Base-by-base conservation (phyloP, 805 yeast genomes). In the Ascoidea rubescens region DNA sequence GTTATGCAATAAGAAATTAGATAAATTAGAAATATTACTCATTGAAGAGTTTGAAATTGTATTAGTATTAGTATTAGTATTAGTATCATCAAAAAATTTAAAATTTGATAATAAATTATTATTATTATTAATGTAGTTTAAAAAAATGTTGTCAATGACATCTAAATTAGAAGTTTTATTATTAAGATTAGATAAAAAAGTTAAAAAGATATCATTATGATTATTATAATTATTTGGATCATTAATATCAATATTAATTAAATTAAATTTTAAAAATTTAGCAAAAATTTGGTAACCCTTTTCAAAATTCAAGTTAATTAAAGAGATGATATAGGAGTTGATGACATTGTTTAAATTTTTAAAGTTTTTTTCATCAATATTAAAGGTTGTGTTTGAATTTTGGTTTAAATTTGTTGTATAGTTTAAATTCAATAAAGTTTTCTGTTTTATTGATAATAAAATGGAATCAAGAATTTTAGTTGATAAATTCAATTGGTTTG, bases 391-490 rank as follows among this genome's bases (percentile, higher is more conserved):
- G 14, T 16, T 31, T 30, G n/a, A 30, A 48, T 32, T 14, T 10
- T 21, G 32, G n/a, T 12, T 21, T 10, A 12, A 37, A 32, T 17
- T 33, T 48, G 43, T 8, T 14, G 7, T 37, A n/a, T 6, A 48
- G 14, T 14, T 37, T 48, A 44, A 47, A 8, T 45, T 31, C 14
- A 37, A 12, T 42, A 45, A 47, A 8, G 45, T 21, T 17, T 48
- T 37, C 17, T 44, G 42, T 37, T 50, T 49, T 3, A 50, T 49
- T 3, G 50, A 32, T 21, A 52, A 43, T 10, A 55, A 47, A 10
- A 55, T 17, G 21, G 52, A 54, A 45, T 55, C 58, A 17, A 55
- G 45, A 33, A 52, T 54, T 42, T 51, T 50, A 1, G 58, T 55
- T 5, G 58, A 56, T 44, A 45, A 17, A 31, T 49, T 52, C 28